Conservation (phyloP, 192 early-diverging fungal genomes). For the Rhizophagus clarus region DNA sequence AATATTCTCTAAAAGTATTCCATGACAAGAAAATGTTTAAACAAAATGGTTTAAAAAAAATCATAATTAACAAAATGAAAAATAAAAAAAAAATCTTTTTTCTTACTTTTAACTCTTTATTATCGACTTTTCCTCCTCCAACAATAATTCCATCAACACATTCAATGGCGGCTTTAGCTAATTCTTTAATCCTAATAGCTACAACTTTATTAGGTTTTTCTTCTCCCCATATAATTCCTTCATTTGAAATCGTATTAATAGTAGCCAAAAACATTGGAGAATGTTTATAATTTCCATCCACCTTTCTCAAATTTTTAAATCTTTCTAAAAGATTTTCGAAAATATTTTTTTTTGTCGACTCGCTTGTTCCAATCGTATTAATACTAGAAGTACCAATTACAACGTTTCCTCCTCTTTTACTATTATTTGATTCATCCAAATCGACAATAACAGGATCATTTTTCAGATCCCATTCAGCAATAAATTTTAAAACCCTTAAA, state of each 20-base stretch:
- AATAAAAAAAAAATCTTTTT: conserved; percentile 12
- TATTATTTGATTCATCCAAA: conserved; percentile 52
- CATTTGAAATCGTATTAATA: conserved; percentile 49
- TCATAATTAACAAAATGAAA: no score
- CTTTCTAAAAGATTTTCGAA: conserved; percentile 48
- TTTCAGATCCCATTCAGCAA: conserved; percentile 77
- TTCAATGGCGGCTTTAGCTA: conserved; percentile 68
- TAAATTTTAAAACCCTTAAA: conserved; percentile 69
- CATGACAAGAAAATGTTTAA: conserved; percentile 18
- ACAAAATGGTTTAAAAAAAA: not conserved
- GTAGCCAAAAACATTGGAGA: conserved; percentile 70
- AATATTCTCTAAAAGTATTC: conserved; percentile 64
- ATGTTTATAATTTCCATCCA: conserved; percentile 44
- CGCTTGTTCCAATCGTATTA: not conserved
- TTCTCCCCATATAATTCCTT: conserved; percentile 62
- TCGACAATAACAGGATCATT: conserved; percentile 80
- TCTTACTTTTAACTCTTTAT: conserved; percentile 50
- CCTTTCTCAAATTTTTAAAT: conserved; percentile 61
- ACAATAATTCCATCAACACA: conserved; percentile 49
- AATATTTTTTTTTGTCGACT: conserved; percentile 42
- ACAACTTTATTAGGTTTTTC: conserved; percentile 59
- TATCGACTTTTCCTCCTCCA: conserved; percentile 26
- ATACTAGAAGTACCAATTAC: not conserved
- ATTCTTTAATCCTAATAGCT: conserved; percentile 58
- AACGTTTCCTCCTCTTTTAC: not conserved